phyloP scores from a whole-genome alignment of 148 eudicot species.

The Vaccinium corymbosum region DNA sequence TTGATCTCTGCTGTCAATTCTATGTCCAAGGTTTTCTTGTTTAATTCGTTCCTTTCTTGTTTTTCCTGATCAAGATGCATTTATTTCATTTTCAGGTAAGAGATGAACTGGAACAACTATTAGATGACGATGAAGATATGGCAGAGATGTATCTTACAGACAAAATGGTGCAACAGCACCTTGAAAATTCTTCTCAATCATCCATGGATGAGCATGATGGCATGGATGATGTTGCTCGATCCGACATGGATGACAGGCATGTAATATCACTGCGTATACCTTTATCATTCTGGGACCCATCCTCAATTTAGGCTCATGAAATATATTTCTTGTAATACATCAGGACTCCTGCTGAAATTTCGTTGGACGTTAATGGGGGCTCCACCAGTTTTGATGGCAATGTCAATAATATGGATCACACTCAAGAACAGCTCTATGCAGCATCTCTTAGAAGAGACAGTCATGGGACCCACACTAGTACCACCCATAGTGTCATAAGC shows the following conservation, averaged over 20 bases:
- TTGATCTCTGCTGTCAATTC: neutral
- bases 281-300: neutral
- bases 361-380: conserved; percentile 44
- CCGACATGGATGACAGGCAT: conserved; percentile 64
- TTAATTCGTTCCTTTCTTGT: neutral
- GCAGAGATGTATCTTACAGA: conserved; percentile 98
- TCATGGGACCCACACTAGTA: conserved; percentile 75
- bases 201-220: conserved; percentile 54
- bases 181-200: conserved; percentile 59
- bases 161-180: conserved; percentile 60
- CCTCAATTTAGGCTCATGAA: neutral
- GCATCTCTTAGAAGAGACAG: conserved; percentile 53
- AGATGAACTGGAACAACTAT: conserved; percentile 89
- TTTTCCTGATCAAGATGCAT: conserved; percentile 14
- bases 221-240: conserved; percentile 40
- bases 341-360: conserved; percentile 58
- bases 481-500: conserved; percentile 63
- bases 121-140: conserved; percentile 97
- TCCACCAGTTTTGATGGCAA: conserved; percentile 47
- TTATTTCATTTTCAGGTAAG: conserved; percentile 57
- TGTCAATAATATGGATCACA: conserved; percentile 26
- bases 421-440: conserved; percentile 42
- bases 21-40: conserved; percentile 10
- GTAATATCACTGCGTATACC: conserved; percentile 13
- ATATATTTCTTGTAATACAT: conserved; percentile 13